Conservation (phyloP, 305 asterid genomes). For the Fraxinus sp. region DNA sequence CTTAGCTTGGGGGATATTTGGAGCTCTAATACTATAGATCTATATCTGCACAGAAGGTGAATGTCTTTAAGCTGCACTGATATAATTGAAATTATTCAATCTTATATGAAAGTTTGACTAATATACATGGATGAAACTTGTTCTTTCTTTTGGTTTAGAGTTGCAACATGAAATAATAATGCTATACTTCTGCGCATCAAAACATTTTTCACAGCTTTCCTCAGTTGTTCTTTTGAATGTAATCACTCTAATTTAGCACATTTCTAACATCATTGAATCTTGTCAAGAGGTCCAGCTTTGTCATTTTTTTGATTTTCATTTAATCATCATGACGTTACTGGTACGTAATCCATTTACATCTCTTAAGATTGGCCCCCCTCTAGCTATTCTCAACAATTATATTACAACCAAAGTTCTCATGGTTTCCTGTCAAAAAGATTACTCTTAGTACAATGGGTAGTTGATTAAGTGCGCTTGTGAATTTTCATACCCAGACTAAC, state of each 20-base stretch:
- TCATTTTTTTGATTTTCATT: background rate
- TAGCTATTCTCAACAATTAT: background rate
- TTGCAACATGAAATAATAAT: constrained; percentile 4
- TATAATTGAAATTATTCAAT: background rate
- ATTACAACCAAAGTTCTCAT: background rate
- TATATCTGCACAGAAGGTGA: constrained; percentile 87
- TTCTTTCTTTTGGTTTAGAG: background rate
- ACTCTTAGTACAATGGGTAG: background rate
- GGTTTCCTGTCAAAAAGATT: background rate
- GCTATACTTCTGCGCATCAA: background rate
- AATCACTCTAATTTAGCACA: background rate
- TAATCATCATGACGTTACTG: too few species aligned
- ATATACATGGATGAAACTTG: background rate
- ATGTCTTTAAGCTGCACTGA: background rate
- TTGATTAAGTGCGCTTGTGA: background rate
- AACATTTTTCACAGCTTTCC: background rate
- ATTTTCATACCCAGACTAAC: background rate
- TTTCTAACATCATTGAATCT: background rate
- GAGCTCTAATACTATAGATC: constrained; percentile 89
- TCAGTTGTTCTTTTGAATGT: background rate
- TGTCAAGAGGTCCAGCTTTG: background rate
- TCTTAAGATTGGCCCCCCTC: background rate
- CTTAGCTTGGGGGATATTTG: constrained; percentile 84
- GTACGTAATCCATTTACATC: background rate
- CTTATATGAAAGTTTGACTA: background rate